Evolutionary conservation across 768 basidiomycete genomes (phyloP).

Genomic region (Pleurotus tuber-regium): DNA sequence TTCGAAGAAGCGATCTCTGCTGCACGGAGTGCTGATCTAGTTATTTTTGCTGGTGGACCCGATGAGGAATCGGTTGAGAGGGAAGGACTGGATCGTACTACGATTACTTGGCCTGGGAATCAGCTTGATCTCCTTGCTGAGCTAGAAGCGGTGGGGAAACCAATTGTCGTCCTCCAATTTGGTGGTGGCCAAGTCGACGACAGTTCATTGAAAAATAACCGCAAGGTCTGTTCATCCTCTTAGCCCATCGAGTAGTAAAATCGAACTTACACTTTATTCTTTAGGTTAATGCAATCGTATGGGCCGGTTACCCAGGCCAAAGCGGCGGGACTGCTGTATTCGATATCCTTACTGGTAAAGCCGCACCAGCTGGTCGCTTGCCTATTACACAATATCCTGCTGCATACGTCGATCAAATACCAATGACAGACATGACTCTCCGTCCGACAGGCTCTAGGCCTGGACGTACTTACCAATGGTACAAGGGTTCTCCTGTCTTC

Average conservation of each 20-base stretch:
- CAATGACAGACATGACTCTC: conserved; percentile 59
- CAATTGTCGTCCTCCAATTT: conserved; percentile 52
- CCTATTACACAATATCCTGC: conserved; percentile 53
- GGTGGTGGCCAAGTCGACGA: conserved; percentile 58
- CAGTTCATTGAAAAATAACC: conserved; percentile 40
- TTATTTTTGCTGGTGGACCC: conserved; percentile 57
- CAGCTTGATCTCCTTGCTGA: conserved; percentile 49
- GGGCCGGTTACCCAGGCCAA: conserved; percentile 59
- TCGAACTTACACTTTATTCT: neutral
- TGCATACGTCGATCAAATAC: conserved; percentile 43
- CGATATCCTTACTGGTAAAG: conserved; percentile 50
- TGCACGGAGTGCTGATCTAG: conserved; percentile 44
- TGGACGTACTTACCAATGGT: conserved; percentile 61
- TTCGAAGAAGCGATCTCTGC: conserved; percentile 52
- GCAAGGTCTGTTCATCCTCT: conserved; percentile 27
- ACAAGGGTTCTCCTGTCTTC: conserved; percentile 46
- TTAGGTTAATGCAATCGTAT: conserved; percentile 51
- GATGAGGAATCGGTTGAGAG: conserved; percentile 44
- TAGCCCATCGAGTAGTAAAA: neutral
- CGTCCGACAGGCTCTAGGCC: conserved; percentile 47
- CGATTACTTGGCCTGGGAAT: conserved; percentile 53
- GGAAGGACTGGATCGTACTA: conserved; percentile 44
- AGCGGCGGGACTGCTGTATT: conserved; percentile 52
- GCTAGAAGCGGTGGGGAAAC: conserved; percentile 48
- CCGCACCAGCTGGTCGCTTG: conserved; percentile 53